phyloP scores from a whole-genome alignment of 495 filamentous ascomycete genomes.

The Platismatia glauca region DNA sequence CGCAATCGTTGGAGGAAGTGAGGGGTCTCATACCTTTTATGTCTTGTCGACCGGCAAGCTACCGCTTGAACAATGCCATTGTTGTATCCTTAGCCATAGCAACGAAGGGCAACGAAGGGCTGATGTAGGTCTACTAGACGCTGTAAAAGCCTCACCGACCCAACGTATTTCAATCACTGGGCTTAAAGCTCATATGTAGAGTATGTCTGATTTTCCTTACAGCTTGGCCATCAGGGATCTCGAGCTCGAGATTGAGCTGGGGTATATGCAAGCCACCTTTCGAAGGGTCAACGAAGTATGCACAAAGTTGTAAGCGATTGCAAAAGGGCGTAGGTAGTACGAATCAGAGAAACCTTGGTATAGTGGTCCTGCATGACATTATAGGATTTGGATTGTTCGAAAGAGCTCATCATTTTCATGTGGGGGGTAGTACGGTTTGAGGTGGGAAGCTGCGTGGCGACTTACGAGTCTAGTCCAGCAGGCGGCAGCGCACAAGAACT shows the following conservation, averaged over 20 bases:
- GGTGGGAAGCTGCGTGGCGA: not conserved
- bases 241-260: not conserved
- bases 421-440: not conserved
- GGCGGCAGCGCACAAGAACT: not conserved
- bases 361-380: constrained; percentile 55
- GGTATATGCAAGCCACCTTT: not conserved
- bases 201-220: not conserved
- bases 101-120: constrained; percentile 6
- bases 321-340: not conserved
- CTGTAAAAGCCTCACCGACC: not conserved
- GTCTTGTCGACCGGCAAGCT: constrained; percentile 10
- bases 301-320: not conserved
- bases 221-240: not conserved
- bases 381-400: constrained; percentile 80
- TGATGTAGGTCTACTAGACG: not conserved
- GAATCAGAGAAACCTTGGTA: constrained; percentile 61
- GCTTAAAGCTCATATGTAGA: too few relatives aligned
- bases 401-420: constrained; percentile 44
- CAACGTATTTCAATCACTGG: not conserved
- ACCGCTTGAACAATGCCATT: not conserved
- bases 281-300: constrained; percentile 10
- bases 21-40: constrained; percentile 50
- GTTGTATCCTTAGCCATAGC: not conserved
- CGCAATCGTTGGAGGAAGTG: constrained; percentile 10
- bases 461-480: not conserved